A percentile compares a stretch with the other conserved stretches of the same genome.
phyloP scores from a whole-genome alignment of 2,329 filamentous ascomycete genomes.

The Pyricularia grisea region DNA sequence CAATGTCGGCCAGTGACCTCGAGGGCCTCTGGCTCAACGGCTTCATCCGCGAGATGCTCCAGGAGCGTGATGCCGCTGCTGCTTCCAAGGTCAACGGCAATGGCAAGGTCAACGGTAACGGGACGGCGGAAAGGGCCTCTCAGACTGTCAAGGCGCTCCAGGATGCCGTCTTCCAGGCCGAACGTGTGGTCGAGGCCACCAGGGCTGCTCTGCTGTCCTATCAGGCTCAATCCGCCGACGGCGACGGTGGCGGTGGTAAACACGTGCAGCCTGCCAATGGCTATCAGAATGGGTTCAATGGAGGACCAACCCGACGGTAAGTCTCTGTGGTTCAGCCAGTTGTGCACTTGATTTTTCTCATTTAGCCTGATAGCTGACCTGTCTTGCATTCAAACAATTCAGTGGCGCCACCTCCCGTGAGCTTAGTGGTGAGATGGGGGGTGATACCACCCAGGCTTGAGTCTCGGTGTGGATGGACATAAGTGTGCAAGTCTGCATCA shows the following conservation, averaged over 20 bases:
- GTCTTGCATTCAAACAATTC: neutral
- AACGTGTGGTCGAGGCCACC: conserved; percentile 36
- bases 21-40: conserved; percentile 51
- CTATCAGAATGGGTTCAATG: neutral
- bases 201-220: conserved; percentile 32
- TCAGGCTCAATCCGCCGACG: conserved; percentile 6
- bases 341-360: neutral
- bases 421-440: conserved; percentile 52
- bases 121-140: conserved; percentile 11
- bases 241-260: conserved; percentile 9
- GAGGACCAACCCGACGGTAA: neutral
- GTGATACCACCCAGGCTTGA: conserved; percentile 34
- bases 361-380: neutral
- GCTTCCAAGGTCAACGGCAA: conserved; percentile 12
- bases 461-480: neutral
- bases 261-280: neutral
- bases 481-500: neutral
- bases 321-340: neutral
- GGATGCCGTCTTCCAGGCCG: conserved; percentile 33
- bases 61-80: conserved; percentile 18
- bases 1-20: conserved; percentile 46
- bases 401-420: conserved; percentile 43
- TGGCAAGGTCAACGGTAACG: conserved; percentile 7
- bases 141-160: conserved; percentile 30
- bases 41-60: conserved; percentile 48